phyloP scores from a whole-genome alignment of 2,329 filamentous ascomycete genomes.

The Cryphonectria japonica region DNA sequence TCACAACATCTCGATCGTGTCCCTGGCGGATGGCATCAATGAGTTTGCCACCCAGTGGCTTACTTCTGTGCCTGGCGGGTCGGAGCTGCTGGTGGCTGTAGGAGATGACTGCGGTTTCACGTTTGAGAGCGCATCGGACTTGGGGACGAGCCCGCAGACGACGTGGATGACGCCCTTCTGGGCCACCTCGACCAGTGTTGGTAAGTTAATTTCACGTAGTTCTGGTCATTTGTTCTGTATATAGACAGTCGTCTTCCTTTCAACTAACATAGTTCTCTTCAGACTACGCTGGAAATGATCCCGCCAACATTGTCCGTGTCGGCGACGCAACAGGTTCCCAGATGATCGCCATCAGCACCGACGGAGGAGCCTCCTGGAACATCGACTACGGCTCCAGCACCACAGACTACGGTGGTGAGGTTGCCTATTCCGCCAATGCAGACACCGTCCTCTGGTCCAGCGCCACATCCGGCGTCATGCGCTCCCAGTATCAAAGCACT shows the following conservation, averaged over 20 bases:
- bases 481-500: slow-evolving; percentile 44
- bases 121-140: slow-evolving; percentile 41
- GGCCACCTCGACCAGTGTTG: slow-evolving; percentile 48
- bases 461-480: slow-evolving; percentile 44
- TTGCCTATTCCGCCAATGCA: slow-evolving; percentile 56
- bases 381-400: slow-evolving; percentile 51
- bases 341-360: slow-evolving; percentile 52
- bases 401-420: slow-evolving; percentile 46
- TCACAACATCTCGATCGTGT: slow-evolving; percentile 53
- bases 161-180: slow-evolving; percentile 54
- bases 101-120: slow-evolving; percentile 58
- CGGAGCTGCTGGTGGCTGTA: slow-evolving; percentile 55
- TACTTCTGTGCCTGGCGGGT: slow-evolving; percentile 52
- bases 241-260: too few relatives aligned
- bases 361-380: slow-evolving; percentile 56
- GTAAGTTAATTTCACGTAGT: slow-evolving; percentile 30
- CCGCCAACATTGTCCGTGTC: slow-evolving; percentile 52
- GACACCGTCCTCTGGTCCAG: slow-evolving; percentile 55
- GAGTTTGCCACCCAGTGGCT: slow-evolving; percentile 56
- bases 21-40: slow-evolving; percentile 58
- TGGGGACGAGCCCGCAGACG: slow-evolving; percentile 48
- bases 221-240: too few relatives aligned
- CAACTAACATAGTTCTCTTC: too few relatives aligned
- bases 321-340: slow-evolving; percentile 49
- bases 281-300: slow-evolving; percentile 53